phyloP scores from a whole-genome alignment of 352 stramenopile species.

The Pythium dissimile region DNA sequence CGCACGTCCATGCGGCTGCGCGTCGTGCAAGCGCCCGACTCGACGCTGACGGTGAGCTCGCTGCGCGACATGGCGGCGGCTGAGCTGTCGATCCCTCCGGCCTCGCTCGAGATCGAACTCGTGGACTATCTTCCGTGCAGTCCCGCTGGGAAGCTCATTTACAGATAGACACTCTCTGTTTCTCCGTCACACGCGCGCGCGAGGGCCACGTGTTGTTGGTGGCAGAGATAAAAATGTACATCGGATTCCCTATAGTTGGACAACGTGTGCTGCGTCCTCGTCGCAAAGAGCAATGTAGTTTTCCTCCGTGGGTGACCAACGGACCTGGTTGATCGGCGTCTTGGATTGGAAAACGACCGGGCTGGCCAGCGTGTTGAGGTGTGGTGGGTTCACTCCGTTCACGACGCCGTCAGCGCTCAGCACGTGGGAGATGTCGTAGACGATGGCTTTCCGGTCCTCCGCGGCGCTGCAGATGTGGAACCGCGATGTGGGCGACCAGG shows the following conservation, averaged over 20 bases:
- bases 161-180: constrained; percentile 37
- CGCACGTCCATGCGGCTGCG: constrained; percentile 11
- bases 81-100: constrained; percentile 37
- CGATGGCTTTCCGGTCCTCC: constrained; percentile 94
- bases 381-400: constrained; percentile 15
- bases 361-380: constrained; percentile 23
- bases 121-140: constrained; percentile 73
- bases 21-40: constrained; percentile 5
- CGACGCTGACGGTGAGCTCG: background rate
- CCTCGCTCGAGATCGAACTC: constrained; percentile 45
- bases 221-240: background rate
- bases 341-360: constrained; percentile 64
- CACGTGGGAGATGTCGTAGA: constrained; percentile 91
- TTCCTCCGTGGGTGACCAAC: constrained; percentile 91
- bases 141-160: constrained; percentile 82
- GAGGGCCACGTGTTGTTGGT: background rate
- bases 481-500: constrained; percentile 93
- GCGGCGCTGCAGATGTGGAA: constrained; percentile 94
- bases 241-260: constrained; percentile 45
- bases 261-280: constrained; percentile 94
- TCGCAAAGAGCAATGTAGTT: constrained; percentile 96
- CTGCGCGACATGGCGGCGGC: constrained; percentile 16
- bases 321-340: constrained; percentile 74
- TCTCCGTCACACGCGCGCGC: no score
- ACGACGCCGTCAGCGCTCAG: constrained; percentile 27